phyloP scores from a whole-genome alignment of 345 rosid species.

The Acer campestre region DNA sequence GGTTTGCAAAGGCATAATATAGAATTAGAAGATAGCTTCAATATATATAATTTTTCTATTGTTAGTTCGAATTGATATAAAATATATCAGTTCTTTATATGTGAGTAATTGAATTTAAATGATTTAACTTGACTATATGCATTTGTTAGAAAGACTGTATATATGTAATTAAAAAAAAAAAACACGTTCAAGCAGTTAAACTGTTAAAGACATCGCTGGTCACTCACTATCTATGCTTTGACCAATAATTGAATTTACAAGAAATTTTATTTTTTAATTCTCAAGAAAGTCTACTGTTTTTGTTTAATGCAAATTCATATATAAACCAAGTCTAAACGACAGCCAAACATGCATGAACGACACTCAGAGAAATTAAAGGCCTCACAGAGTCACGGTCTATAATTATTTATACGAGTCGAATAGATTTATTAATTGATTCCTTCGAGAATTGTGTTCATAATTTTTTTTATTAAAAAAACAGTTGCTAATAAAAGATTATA shows the following conservation, averaged over 20 bases:
- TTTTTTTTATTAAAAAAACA: neutral
- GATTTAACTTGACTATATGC: too few species aligned
- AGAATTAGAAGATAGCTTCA: neutral
- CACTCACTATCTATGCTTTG: neutral
- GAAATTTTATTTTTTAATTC: neutral
- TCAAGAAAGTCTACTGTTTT: constrained; percentile 6
- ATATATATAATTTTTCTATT: too few species aligned
- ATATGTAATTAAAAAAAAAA: too few species aligned
- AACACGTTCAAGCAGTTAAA: neutral
- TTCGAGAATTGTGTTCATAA: neutral
- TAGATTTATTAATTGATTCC: neutral
- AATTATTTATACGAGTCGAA: neutral
- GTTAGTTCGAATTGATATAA: too few species aligned
- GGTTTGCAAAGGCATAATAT: neutral
- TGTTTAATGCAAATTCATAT: neutral
- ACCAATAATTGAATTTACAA: neutral
- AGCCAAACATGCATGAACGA: neutral
- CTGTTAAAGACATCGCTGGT: neutral
- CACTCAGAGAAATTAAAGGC: neutral
- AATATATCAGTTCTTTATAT: too few species aligned
- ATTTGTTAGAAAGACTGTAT: too few species aligned
- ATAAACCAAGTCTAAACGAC: neutral
- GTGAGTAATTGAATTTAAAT: too few species aligned
- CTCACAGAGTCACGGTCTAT: neutral
- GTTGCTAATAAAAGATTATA: neutral